A percentile compares a stretch with the other conserved stretches of the same genome.
Evolutionary conservation across 2,329 filamentous ascomycete genomes (phyloP).

Genomic region (Penicillium sclerotigenum): DNA sequence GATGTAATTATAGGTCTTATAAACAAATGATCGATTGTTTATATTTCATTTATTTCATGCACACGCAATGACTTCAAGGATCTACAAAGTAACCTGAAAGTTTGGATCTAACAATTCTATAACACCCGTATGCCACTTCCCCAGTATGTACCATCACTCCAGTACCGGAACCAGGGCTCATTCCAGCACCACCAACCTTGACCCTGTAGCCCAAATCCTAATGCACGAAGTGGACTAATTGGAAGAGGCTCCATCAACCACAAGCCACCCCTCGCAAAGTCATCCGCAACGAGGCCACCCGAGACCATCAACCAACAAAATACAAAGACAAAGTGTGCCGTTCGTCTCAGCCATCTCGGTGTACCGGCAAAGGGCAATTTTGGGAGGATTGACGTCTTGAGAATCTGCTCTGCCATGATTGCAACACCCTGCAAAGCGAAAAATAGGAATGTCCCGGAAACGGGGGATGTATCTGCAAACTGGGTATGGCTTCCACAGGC

Average conservation of each 20-base stretch:
- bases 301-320: constrained; percentile 67
- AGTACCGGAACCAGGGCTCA: constrained; percentile 54
- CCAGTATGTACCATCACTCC: constrained; percentile 64
- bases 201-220: constrained; percentile 61
- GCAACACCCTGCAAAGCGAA: constrained; percentile 70
- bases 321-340: constrained; percentile 61
- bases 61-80: neutral
- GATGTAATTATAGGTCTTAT: constrained; percentile 1
- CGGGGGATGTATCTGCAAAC: constrained; percentile 57
- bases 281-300: constrained; percentile 65
- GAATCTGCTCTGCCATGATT: constrained; percentile 56
- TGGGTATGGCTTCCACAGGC: constrained; percentile 65
- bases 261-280: constrained; percentile 69
- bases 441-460: constrained; percentile 58
- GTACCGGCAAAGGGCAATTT: constrained; percentile 30
- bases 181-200: constrained; percentile 69
- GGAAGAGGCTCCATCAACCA: constrained; percentile 85
- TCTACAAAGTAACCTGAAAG: neutral
- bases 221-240: constrained; percentile 63
- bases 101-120: constrained; percentile 9
- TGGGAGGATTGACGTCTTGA: constrained; percentile 40
- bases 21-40: neutral
- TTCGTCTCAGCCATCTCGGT: constrained; percentile 49
- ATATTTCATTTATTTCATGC: neutral
- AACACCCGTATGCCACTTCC: constrained; percentile 48